A percentile compares a stretch with the other conserved stretches of the same genome.
Conservation (phyloP, 495 filamentous ascomycete genomes). For the Penicillium chermesinum region DNA sequence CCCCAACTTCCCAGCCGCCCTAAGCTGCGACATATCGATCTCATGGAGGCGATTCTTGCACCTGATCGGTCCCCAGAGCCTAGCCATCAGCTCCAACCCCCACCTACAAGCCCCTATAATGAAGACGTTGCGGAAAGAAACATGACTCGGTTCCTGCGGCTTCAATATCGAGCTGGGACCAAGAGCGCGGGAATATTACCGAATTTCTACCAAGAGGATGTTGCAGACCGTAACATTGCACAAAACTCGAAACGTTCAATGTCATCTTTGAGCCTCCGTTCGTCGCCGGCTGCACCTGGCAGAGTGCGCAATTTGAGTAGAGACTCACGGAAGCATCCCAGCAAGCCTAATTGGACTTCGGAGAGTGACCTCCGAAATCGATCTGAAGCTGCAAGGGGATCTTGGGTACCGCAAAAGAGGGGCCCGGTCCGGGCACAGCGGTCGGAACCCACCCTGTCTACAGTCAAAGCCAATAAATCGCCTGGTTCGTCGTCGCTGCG, state of each 20-base stretch:
- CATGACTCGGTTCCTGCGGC: slow-evolving; percentile 36
- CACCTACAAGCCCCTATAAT: slow-evolving; percentile 38
- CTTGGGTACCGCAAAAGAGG: slow-evolving; percentile 9
- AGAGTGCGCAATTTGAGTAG: slow-evolving; percentile 15
- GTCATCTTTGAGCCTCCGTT: slow-evolving; percentile 20
- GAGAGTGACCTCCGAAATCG: slow-evolving; percentile 3
- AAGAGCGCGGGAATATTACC: slow-evolving; percentile 9
- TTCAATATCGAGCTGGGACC: slow-evolving; percentile 6
- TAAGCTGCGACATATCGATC: slow-evolving; percentile 37
- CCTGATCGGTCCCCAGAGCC: slow-evolving; percentile 19
- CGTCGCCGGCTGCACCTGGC: slow-evolving; percentile 21
- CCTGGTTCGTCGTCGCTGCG: slow-evolving; percentile 15
- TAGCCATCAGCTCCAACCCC: slow-evolving; percentile 14
- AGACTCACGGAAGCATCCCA: slow-evolving; percentile 11
- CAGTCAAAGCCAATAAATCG: slow-evolving; percentile 14
- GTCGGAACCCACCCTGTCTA: slow-evolving; percentile 31
- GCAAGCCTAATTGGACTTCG: slow-evolving; percentile 11
- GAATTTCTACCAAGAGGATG: slow-evolving; percentile 39
- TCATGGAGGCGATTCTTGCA: slow-evolving; percentile 38
- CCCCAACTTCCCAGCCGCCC: slow-evolving; percentile 5
- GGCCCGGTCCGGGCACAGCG: slow-evolving; percentile 22
- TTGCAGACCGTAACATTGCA: slow-evolving; percentile 40
- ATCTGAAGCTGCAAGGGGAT: slow-evolving; percentile 1
- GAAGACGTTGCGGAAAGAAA: slow-evolving; percentile 47
- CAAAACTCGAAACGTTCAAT: slow-evolving; percentile 24